Evolutionary conservation across 1,284 basidiomycete species (phyloP), one percentile per base, ranked within the genome.

Genomic region (Farysia itapuensis): DNA sequence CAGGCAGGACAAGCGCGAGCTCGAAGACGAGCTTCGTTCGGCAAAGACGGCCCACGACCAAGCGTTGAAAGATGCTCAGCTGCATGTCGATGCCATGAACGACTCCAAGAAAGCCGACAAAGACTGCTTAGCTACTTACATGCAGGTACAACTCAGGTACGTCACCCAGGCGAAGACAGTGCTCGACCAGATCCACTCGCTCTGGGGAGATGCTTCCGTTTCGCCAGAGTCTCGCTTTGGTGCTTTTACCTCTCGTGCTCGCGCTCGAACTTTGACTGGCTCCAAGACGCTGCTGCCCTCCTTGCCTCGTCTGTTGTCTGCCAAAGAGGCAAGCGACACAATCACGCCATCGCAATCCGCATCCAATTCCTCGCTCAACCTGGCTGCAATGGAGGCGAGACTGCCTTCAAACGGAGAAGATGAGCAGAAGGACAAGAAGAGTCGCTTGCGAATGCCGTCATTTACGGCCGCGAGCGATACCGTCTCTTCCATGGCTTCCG

Each of bases 1-100:
- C 35, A 68, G 67, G 33, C 66, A 68, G 35, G 68, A 71, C 35
- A 71, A 67, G 50, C 54, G 68, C 23, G 66, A 71, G 22, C 35
- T 71, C 23, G 64, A 71, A 25, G 68, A 71, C 22, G 68, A 71
- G 39, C 38, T 71, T 13, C 50, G 68, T 13, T 48, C 59, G 7
- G 68, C 68, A 3, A 64, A 60, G 21, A 65, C 66, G 15, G 51
- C 53, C 11, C 69, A 68, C 41, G 66, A 71, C 24, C 59, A 71
- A 30, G 63, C 66, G 3, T 52, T 64, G 30, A 53, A 54, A 11
- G 68, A 71, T 28, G 59, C 69, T 13, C 64, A 71, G 26, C 42
- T 39, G 16, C 46, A 66, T 4, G 59, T 53, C 5, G 44, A 64
- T 16, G 60, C 50, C 4, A 54, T 71, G n/a, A 50, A 58, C 28